These are phyloP conservation scores for Russula emetica DNA, from an alignment of 768 basidiomycete species.

Conservation along the genomic window DNA sequence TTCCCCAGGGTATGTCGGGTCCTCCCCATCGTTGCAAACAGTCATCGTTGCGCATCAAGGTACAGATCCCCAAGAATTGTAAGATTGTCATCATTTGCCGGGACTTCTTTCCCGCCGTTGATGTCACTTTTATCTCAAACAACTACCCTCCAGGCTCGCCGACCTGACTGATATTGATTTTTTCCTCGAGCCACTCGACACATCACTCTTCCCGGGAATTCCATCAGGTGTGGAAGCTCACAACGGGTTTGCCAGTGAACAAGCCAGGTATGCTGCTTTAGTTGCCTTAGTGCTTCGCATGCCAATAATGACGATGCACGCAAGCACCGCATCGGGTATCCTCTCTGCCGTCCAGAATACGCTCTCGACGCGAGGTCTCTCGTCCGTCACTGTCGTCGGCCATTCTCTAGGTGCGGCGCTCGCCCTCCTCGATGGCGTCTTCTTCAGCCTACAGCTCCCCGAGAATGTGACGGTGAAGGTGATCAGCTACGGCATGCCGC, in stretches of 20 bases:
- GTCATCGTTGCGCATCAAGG: conserved; percentile 41
- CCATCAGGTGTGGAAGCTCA: conserved; percentile 42
- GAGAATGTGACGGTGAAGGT: conserved; percentile 18
- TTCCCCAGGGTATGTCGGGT: conserved; percentile 52
- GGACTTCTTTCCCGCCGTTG: background rate
- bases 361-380: background rate
- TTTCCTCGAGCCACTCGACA: conserved; percentile 35
- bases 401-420: conserved; percentile 30
- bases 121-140: background rate
- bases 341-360: conserved; percentile 3
- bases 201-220: conserved; percentile 50
- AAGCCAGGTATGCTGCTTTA: conserved; percentile 39
- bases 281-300: background rate
- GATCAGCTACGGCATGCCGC: conserved; percentile 31
- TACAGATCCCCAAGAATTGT: conserved; percentile 36
- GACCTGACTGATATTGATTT: conserved; percentile 44
- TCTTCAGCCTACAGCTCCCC: conserved; percentile 29
- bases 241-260: conserved; percentile 44
- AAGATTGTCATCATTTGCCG: conserved; percentile 1
- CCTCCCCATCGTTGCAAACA: conserved; percentile 37
- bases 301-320: background rate
- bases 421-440: conserved; percentile 32
- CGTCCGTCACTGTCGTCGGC: conserved; percentile 16
- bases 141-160: conserved; percentile 31
- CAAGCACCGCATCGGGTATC: conserved; percentile 12